Evolutionary conservation across 257 asterid genomes (phyloP), one percentile per base, ranked within the genome.

Genomic region (Oldenlandia corymbosa): DNA sequence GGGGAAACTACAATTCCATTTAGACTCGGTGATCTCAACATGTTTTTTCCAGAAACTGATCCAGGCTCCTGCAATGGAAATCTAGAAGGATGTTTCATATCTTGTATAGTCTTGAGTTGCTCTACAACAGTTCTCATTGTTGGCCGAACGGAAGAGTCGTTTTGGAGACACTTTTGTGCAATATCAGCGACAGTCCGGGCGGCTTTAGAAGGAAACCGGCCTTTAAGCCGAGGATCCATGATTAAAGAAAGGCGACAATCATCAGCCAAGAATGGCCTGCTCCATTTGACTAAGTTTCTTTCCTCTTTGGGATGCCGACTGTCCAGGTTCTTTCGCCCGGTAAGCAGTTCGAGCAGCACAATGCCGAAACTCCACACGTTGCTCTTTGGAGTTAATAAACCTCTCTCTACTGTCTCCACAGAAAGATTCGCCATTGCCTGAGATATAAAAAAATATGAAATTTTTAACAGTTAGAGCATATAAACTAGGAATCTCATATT

Each of bases 331-430:
- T 83, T 91, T 78, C 93, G 73, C 51, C 97, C 97, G 0, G 96
- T 91, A 27, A 91, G 95, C 86, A 91, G 62, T 78, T 88, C 97
- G 30, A 91, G 96, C 65, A 91, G 95, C 62, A 91, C 76, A 39
- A 91, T 83, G 31, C 97, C 97, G 17, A 85, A 91, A 64, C 97
- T 88, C 97, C 97, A 91, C 10, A 88, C 97, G 51, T 91, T 88
- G 77, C 95, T 85, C 84, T 91, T 91, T 0, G 97, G 97, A 56
- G 97, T 91, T 42, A 84, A 82, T 70, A 88, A 62, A 58, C 97
- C 97, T 68, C 71, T 79, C 79, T 88, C 98, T 42, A 81, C 77
- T 21, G 98, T 85, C 84, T 91, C 98, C 76, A 80, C 79, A 5
- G 96, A 91, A 45, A 91, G 95, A 67, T 85, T 88, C 32, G 83